Percentiles rank a stretch among this genome's conserved stretches.
Conservation (phyloP, 805 yeast genomes). For the Wickerhamiella parazyma region DNA sequence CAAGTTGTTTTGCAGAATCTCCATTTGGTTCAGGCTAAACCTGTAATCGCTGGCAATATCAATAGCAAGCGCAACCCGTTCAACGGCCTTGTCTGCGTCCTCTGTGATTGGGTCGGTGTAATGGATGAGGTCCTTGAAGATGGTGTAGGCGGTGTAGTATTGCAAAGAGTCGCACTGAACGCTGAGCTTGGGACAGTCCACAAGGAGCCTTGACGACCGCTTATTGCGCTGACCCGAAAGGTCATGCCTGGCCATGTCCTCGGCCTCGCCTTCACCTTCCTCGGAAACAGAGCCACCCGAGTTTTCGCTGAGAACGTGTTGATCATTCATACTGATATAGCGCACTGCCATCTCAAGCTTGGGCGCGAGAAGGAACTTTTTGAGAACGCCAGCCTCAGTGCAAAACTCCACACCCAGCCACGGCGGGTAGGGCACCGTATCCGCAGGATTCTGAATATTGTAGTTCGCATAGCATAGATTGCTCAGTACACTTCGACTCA, state of each 20-base stretch:
- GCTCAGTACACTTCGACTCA: conserved; percentile 29
- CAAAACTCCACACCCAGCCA: conserved; percentile 70
- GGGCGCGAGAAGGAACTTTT: conserved; percentile 43
- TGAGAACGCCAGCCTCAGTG: conserved; percentile 37
- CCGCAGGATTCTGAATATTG: conserved; percentile 19
- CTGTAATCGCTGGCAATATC: conserved; percentile 47
- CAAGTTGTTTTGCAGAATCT: conserved; percentile 37
- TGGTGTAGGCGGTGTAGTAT: conserved; percentile 50
- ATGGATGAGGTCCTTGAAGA: conserved; percentile 49
- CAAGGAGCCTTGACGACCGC: conserved; percentile 15
- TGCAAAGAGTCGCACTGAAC: conserved; percentile 62
- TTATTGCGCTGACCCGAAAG: background rate
- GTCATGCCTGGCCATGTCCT: conserved; percentile 8
- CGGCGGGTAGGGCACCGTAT: conserved; percentile 58
- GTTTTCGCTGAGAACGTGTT: conserved; percentile 26
- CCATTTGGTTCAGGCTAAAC: conserved; percentile 36
- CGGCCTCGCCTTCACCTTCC: conserved; percentile 12
- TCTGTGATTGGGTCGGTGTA: conserved; percentile 62
- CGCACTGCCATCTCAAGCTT: conserved; percentile 50
- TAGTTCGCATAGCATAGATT: conserved; percentile 49
- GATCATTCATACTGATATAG: conserved; percentile 39
- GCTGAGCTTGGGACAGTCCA: conserved; percentile 58
- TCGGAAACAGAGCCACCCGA: conserved; percentile 6
- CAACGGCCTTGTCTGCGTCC: conserved; percentile 42
- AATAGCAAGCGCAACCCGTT: conserved; percentile 52